These are phyloP conservation scores for Immersiella caudata DNA, from an alignment of 495 filamentous ascomycete genomes.

Conservation along the genomic window DNA sequence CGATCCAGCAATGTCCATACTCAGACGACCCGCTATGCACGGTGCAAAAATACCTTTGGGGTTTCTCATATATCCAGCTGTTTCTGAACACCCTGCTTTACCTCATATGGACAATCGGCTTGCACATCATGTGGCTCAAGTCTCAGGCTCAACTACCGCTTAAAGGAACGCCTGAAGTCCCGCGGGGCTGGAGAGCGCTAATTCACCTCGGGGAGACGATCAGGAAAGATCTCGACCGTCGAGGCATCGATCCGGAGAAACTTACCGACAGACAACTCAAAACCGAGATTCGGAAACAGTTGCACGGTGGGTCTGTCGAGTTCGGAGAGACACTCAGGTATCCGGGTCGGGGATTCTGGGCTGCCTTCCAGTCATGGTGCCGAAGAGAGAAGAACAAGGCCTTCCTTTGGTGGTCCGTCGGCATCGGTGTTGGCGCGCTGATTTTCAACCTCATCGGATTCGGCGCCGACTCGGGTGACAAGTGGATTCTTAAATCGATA, in stretches of 20 bases:
- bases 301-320: background rate
- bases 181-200: background rate
- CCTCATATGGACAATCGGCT: slow-evolving; percentile 11
- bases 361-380: background rate
- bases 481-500: background rate
- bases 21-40: background rate
- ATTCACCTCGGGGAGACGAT: slow-evolving; percentile 8
- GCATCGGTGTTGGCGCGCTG: background rate
- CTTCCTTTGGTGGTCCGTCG: background rate
- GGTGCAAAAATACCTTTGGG: slow-evolving; percentile 12
- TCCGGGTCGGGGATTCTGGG: background rate
- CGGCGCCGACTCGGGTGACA: no score
- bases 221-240: background rate
- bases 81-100: background rate
- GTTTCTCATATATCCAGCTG: slow-evolving; percentile 10
- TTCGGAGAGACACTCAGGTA: background rate
- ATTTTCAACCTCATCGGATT: background rate
- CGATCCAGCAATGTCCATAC: background rate
- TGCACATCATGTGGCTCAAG: slow-evolving; percentile 8
- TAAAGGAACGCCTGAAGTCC: background rate
- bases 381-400: background rate
- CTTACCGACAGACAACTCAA: slow-evolving; percentile 4
- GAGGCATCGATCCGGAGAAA: background rate
- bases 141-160: background rate
- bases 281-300: background rate